Evolutionary conservation across 139 green algal species (phyloP).

Genomic region (Picocystis salinarum): DNA sequence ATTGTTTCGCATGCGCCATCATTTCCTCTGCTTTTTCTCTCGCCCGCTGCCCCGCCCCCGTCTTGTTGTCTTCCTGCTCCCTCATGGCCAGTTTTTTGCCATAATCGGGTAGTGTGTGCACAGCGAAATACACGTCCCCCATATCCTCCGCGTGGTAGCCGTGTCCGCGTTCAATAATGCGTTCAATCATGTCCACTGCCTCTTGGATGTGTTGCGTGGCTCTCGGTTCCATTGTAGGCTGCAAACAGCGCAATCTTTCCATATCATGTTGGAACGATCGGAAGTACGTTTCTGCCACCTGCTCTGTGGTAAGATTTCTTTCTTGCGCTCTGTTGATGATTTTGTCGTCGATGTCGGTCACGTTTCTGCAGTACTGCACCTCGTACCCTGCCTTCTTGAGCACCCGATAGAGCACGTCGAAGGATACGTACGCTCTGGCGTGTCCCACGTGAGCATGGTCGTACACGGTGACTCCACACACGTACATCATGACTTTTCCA

Average conservation of each 20-base stretch:
- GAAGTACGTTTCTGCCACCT: conserved; percentile 49
- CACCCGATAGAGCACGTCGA: conserved; percentile 74
- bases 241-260: conserved; percentile 55
- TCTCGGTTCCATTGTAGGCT: conserved; percentile 62
- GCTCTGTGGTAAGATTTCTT: too few species aligned
- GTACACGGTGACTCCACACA: conserved; percentile 83
- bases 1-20: too few species aligned
- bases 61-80: conserved; percentile 52
- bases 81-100: conserved; percentile 17
- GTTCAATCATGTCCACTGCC: conserved; percentile 73
- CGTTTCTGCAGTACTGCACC: conserved; percentile 46
- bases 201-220: conserved; percentile 68
- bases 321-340: conserved; percentile 78
- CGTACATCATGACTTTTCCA: conserved; percentile 76
- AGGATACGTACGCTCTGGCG: conserved; percentile 81
- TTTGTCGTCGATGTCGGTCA: conserved; percentile 86
- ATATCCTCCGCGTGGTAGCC: conserved; percentile 57
- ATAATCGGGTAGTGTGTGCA: conserved; percentile 59
- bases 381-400: conserved; percentile 26
- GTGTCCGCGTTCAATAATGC: conserved; percentile 72
- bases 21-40: too few species aligned
- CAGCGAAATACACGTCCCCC: conserved; percentile 88
- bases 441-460: conserved; percentile 81
- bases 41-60: conserved; percentile 70
- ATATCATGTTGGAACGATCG: conserved; percentile 80